These are phyloP conservation scores for Aspergillus glaucus DNA, from an alignment of 2,329 filamentous ascomycete species.

Conservation along the genomic window DNA sequence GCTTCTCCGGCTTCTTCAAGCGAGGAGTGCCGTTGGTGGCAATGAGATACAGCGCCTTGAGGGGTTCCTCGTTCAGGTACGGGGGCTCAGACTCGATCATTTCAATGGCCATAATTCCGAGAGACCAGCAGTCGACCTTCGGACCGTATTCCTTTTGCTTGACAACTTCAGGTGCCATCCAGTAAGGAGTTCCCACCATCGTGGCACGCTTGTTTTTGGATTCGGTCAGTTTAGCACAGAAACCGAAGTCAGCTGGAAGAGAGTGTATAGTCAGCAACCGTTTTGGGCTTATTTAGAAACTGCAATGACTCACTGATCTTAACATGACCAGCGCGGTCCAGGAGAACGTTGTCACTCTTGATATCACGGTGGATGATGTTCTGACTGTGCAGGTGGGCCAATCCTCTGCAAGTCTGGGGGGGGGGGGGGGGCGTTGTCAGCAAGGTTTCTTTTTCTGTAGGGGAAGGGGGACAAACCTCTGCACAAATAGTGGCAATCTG, in stretches of 20 bases:
- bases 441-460: too few relatives aligned
- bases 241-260: slow-evolving; percentile 85
- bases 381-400: slow-evolving; percentile 90
- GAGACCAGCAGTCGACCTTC: slow-evolving; percentile 98
- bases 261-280: slow-evolving; percentile 16
- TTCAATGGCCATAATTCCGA: slow-evolving; percentile 99
- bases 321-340: slow-evolving; percentile 90
- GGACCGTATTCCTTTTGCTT: slow-evolving; percentile 98
- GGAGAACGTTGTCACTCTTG: slow-evolving; percentile 96
- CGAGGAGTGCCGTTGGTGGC: slow-evolving; percentile 95
- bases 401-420: slow-evolving; percentile 80
- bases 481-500: slow-evolving; percentile 96
- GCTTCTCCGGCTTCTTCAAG: slow-evolving; percentile 96
- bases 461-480: slow-evolving; percentile 59
- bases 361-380: slow-evolving; percentile 99
- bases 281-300: background rate
- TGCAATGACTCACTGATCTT: slow-evolving; percentile 76
- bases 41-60: slow-evolving; percentile 95
- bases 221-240: slow-evolving; percentile 97
- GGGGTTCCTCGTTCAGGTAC: slow-evolving; percentile 93
- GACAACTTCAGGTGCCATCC: slow-evolving; percentile 99
- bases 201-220: slow-evolving; percentile 95
- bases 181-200: slow-evolving; percentile 98
- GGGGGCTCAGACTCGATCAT: slow-evolving; percentile 99
- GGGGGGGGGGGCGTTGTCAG: background rate